phyloP scores from a whole-genome alignment of 257 asterid genomes.

The Jacaranda copaia region DNA sequence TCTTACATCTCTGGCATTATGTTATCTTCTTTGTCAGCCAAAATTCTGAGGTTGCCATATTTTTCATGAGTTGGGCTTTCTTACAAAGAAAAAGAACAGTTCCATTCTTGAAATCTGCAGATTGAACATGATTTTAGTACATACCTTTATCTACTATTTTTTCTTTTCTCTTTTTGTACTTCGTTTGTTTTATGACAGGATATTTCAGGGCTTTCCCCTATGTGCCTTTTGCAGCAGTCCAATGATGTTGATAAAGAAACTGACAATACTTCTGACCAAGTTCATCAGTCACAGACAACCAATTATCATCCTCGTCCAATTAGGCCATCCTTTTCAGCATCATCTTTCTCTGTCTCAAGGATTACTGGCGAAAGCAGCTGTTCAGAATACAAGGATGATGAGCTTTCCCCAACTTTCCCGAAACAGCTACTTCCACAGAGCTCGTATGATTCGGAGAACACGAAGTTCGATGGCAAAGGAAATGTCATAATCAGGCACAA shows the following conservation, averaged over 20 bases:
- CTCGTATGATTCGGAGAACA: constrained; percentile 38
- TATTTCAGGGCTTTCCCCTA: constrained; percentile 39
- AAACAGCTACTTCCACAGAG: constrained; percentile 33
- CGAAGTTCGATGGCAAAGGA: constrained; percentile 39
- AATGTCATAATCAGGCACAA: constrained; percentile 44
- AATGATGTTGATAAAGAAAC: constrained; percentile 33
- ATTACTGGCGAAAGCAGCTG: constrained; percentile 57
- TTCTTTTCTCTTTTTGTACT: background rate
- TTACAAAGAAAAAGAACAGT: too few relatives aligned
- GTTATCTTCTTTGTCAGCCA: background rate
- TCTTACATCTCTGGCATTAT: background rate
- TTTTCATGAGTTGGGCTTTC: background rate
- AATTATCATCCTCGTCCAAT: constrained; percentile 19
- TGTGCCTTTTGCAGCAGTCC: constrained; percentile 34
- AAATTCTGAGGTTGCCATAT: background rate
- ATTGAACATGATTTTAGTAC: too few relatives aligned
- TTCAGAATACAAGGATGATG: constrained; percentile 51
- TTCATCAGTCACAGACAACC: constrained; percentile 6
- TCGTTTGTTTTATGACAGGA: constrained; percentile 40
- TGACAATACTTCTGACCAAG: constrained; percentile 23
- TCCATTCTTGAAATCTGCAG: too few relatives aligned
- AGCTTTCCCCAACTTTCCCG: constrained; percentile 35
- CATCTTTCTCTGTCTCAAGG: constrained; percentile 52
- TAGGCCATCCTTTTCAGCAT: constrained; percentile 38
- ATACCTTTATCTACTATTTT: background rate